phyloP scores from a whole-genome alignment of 768 basidiomycete genomes.

The Sistotremastrum niveocremeum region DNA sequence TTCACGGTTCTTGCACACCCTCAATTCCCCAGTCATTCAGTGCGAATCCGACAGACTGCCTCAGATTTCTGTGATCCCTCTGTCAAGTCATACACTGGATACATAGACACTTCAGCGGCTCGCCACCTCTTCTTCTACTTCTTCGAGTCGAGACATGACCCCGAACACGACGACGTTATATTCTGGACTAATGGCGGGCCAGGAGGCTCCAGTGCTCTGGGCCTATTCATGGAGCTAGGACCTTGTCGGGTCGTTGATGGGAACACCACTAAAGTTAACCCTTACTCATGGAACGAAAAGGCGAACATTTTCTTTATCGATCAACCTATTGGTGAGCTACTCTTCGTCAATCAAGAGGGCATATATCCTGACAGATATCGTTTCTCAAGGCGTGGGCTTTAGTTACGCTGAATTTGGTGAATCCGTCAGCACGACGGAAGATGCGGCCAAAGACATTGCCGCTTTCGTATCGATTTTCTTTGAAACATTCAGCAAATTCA shows the following conservation, averaged over 20 bases:
- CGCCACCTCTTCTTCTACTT: conserved; percentile 62
- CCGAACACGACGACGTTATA: conserved; percentile 43
- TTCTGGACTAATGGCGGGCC: conserved; percentile 45
- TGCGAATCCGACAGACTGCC: conserved; percentile 24
- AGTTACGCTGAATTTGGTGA: conserved; percentile 32
- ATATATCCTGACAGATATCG: no score
- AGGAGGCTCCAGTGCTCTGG: conserved; percentile 44
- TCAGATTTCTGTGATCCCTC: conserved; percentile 27
- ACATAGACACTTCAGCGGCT: background rate
- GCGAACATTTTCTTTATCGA: conserved; percentile 31
- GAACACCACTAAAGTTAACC: conserved; percentile 7
- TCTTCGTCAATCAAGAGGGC: no score
- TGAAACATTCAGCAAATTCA: conserved; percentile 25
- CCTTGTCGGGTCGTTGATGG: background rate
- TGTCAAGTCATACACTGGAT: conserved; percentile 16
- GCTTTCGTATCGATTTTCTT: conserved; percentile 27
- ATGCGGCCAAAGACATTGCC: conserved; percentile 24
- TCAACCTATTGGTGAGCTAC: conserved; percentile 22
- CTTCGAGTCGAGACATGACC: conserved; percentile 53
- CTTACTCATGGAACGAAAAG: conserved; percentile 13
- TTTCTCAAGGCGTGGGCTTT: conserved; percentile 22
- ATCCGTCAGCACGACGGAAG: conserved; percentile 22
- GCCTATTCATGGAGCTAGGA: conserved; percentile 52
- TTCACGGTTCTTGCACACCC: conserved; percentile 31
- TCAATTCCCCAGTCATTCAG: conserved; percentile 28